Conservation (phyloP, 805 yeast genomes). For the Nakazawaea anatomiae region DNA sequence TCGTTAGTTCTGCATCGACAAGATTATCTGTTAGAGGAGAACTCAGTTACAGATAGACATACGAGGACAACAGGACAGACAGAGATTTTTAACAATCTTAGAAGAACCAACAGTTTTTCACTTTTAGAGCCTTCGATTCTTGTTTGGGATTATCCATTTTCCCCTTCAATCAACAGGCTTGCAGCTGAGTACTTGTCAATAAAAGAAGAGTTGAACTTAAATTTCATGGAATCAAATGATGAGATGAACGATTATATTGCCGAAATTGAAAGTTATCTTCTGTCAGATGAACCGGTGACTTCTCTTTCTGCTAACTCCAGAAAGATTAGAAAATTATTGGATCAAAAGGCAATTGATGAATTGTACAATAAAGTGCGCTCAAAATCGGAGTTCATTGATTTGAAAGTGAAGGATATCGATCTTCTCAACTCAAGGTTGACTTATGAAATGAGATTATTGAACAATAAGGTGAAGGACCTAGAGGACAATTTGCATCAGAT, state of each 20-base stretch:
- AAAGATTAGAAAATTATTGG: constrained; percentile 11
- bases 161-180: constrained; percentile 18
- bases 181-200: constrained; percentile 20
- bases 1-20: constrained; percentile 20
- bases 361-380: constrained; percentile 15
- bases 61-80: neutral
- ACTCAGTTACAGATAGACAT: neutral
- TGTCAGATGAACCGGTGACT: constrained; percentile 15
- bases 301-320: constrained; percentile 20
- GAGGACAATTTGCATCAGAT: constrained; percentile 44
- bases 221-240: constrained; percentile 15
- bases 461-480: constrained; percentile 59
- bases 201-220: constrained; percentile 15
- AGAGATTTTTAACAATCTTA: constrained; percentile 8
- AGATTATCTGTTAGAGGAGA: constrained; percentile 11
- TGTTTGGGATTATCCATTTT: constrained; percentile 14
- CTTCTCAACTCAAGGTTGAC: constrained; percentile 54
- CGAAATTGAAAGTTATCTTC: constrained; percentile 15
- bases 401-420: constrained; percentile 42
- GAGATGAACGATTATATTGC: constrained; percentile 13
- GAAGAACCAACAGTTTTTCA: constrained; percentile 32
- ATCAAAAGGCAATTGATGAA: constrained; percentile 16
- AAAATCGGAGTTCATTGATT: constrained; percentile 25
- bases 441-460: constrained; percentile 58
- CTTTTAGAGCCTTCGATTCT: constrained; percentile 20